These are phyloP conservation scores for Rhododendron kiyosumense DNA, from an alignment of 148 eudicot genomes.

Conservation along the genomic window DNA sequence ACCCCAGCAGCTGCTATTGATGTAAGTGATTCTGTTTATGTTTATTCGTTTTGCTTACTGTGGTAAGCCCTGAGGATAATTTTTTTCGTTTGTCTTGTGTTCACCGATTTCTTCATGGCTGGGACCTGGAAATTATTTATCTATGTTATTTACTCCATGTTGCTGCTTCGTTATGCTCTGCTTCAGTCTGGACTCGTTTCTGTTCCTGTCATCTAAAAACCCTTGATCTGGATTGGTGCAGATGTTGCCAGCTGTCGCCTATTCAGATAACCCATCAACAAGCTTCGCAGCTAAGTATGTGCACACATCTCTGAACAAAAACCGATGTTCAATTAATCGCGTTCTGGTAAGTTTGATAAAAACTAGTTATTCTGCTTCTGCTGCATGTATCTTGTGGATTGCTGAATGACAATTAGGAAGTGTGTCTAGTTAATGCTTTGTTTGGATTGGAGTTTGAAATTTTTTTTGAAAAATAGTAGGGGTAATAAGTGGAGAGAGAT, in stretches of 20 bases:
- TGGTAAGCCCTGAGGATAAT: neutral
- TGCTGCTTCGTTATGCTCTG: neutral
- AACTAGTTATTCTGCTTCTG: neutral
- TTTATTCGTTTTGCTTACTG: neutral
- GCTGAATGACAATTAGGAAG: neutral
- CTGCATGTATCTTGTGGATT: neutral
- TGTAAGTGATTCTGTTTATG: slow-evolving; percentile 43
- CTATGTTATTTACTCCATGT: neutral
- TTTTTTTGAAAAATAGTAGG: too few species aligned
- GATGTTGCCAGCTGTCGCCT: slow-evolving; percentile 91
- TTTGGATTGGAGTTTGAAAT: too few species aligned
- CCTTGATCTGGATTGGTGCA: slow-evolving; percentile 34
- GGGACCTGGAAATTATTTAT: neutral
- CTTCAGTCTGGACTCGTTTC: neutral
- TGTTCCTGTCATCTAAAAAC: neutral
- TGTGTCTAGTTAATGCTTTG: neutral
- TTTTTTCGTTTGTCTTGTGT: neutral
- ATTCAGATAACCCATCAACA: slow-evolving; percentile 91
- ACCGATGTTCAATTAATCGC: slow-evolving; percentile 89
- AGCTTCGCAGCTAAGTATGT: slow-evolving; percentile 95
- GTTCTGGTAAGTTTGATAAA: slow-evolving; percentile 62
- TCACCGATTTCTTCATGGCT: neutral
- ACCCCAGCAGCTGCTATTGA: slow-evolving; percentile 91
- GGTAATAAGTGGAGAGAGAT: too few species aligned
- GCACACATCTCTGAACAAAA: slow-evolving; percentile 91